Evolutionary conservation across 345 rosid species (phyloP), one percentile per base, ranked within the genome.

Genomic region (Erodium maritimum): DNA sequence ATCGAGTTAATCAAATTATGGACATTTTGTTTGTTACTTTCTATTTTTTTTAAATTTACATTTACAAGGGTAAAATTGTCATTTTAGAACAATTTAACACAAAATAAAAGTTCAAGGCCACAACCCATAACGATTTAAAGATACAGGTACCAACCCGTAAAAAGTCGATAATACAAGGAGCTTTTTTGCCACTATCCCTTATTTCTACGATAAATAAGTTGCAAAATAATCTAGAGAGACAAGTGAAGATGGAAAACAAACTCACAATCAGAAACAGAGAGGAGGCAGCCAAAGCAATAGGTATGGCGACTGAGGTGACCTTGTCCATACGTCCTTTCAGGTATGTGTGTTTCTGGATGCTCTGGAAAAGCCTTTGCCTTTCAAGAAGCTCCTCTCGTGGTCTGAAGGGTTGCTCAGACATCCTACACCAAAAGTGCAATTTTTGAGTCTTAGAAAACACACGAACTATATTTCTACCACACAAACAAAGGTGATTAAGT

Each of bases 271-370:
- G 66, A 46, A 16, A 72, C 4, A 73, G 14, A 21, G 77, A 1
- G 37, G 23, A 55, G 16, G 53, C 70, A 4, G 70, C 70, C 59
- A 73, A 62, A 8, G 73, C 65, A 16, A 50, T 0, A 17, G 73
- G 77, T 61, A 69, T 73, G 58, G 77, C 77, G 17, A 68, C 73
- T 7, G 77, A 73, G 58, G 70, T 68, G 56, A 73, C 19, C 72
- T 58, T 68, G 21, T 73, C 77, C n/a, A 54, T n/a, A 12, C 55
- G 77, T 17, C 77, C 77, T 55, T 73, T 73, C 61, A 73, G 54
- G 50, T 73, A 68, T 1, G 77, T 73, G 61, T 68, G 73, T 21
- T 65, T 73, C 55, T 68, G 69, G 54, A 68, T 50, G 64, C 46
- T 68, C 34, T 73, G 77, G 58, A 68, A 73, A 61, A 57, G 50